Evolutionary conservation across 2,329 filamentous ascomycete genomes (phyloP), one percentile per base, ranked within the genome.

Genomic region (Eutypella sp.): DNA sequence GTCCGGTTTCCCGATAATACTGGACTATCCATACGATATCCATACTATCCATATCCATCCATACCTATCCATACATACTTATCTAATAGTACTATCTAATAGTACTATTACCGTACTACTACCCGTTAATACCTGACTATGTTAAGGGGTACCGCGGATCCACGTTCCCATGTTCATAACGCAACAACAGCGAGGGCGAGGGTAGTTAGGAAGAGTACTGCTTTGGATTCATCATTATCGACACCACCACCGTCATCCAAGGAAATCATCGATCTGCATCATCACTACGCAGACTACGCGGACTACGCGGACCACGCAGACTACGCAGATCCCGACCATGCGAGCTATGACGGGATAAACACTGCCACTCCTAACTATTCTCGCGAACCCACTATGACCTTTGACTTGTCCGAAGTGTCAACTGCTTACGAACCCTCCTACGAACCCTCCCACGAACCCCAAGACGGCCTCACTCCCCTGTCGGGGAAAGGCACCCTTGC

Each of bases 61-160:
- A n/a, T n/a, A n/a, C n/a, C n/a, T n/a, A n/a, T n/a, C n/a, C n/a
- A n/a, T n/a, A n/a, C n/a, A n/a, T n/a, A n/a, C n/a, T n/a, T n/a
- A n/a, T n/a, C n/a, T n/a, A n/a, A n/a, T n/a, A n/a, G n/a, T n/a
- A n/a, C n/a, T n/a, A n/a, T n/a, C n/a, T n/a, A n/a, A n/a, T n/a
- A n/a, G n/a, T n/a, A n/a, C n/a, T n/a, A n/a, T n/a, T n/a, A n/a
- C n/a, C n/a, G n/a, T n/a, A n/a, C n/a, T n/a, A n/a, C n/a, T n/a
- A n/a, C n/a, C n/a, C n/a, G n/a, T n/a, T n/a, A n/a, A n/a, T 54
- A 56, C 47, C 46, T 45, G 42, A 52, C 44, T 51, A 59, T 59
- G 56, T 55, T 57, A 55, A 58, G 54, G 48, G 40, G 47, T 47
- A 47, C 34, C 27, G 39, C 42, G 31, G 31, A 38, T 49, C 46